Conservation (phyloP, 768 basidiomycete species). For the Russula virescens region DNA sequence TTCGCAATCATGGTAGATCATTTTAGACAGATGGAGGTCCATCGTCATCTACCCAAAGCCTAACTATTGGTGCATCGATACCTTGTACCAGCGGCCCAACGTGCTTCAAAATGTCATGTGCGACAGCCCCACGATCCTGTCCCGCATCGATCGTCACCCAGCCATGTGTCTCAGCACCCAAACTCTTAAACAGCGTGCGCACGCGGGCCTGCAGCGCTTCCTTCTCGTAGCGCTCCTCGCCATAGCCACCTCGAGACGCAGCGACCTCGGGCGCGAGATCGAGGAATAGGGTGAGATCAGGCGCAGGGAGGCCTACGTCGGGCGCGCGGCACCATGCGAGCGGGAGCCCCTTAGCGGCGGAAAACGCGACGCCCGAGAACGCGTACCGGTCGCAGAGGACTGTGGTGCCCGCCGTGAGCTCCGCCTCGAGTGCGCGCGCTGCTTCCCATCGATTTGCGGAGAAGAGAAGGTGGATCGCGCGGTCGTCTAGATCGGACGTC, state of each 20-base stretch:
- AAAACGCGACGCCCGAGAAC: conserved; percentile 94
- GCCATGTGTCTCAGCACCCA: conserved; percentile 35
- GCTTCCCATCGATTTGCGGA: conserved; percentile 97
- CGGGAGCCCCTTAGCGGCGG: conserved; percentile 59
- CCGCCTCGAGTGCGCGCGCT: conserved; percentile 61
- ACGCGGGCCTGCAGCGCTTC: conserved; percentile 69
- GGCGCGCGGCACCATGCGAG: conserved; percentile 83
- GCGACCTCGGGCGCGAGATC: conserved; percentile 71
- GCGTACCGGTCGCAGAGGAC: conserved; percentile 93
- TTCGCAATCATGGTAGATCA: not conserved
- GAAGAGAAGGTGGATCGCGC: conserved; percentile 88
- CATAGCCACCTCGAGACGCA: conserved; percentile 68
- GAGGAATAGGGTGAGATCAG: conserved; percentile 85
- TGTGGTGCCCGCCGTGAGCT: conserved; percentile 57
- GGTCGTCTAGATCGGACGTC: conserved; percentile 83
- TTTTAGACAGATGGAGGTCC: not conserved
- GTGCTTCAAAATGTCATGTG: conserved; percentile 48
- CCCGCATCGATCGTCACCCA: conserved; percentile 64
- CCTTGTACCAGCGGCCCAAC: conserved; percentile 42
- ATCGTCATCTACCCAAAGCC: conserved; percentile 43
- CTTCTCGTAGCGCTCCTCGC: conserved; percentile 83
- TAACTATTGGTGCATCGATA: conserved; percentile 38
- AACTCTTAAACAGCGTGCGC: conserved; percentile 49
- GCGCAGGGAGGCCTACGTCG: conserved; percentile 81
- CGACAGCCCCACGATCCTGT: conserved; percentile 42